phyloP scores from a whole-genome alignment of 495 filamentous ascomycete species.

The Elasticomyces elasticus region DNA sequence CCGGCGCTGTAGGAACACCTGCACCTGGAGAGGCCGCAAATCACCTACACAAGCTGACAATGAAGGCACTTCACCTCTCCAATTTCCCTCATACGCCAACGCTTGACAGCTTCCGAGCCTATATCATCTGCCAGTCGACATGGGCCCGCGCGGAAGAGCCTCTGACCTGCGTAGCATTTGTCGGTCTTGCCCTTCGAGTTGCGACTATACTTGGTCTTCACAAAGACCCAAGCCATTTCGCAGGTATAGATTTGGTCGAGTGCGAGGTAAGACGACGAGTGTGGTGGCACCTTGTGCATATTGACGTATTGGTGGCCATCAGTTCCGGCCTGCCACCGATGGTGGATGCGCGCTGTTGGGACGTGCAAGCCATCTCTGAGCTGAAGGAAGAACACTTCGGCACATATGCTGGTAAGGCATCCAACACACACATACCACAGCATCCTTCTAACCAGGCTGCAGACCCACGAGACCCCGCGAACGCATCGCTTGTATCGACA shows the following conservation, averaged over 20 bases:
- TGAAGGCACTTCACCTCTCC: background rate
- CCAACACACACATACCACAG: background rate
- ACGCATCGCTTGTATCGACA: slow-evolving; percentile 1
- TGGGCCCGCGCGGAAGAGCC: slow-evolving; percentile 6
- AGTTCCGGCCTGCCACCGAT: slow-evolving; percentile 15
- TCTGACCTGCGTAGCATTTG: slow-evolving; percentile 4
- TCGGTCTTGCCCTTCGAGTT: slow-evolving; percentile 14
- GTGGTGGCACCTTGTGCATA: slow-evolving; percentile 19
- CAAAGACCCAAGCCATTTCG: slow-evolving; percentile 13
- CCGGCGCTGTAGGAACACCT: background rate
- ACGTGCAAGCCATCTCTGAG: slow-evolving; percentile 11
- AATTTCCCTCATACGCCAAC: background rate
- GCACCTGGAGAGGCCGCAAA: background rate
- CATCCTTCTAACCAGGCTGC: background rate
- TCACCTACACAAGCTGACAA: background rate
- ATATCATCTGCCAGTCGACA: slow-evolving; percentile 3
- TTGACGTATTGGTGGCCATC: slow-evolving; percentile 14
- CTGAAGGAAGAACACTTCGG: slow-evolving; percentile 19
- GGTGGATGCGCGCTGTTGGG: slow-evolving; percentile 2
- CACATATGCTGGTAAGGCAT: slow-evolving; percentile 5
- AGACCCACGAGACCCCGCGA: background rate
- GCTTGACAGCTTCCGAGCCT: background rate
- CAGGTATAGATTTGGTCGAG: background rate
- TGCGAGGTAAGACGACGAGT: slow-evolving; percentile 13
- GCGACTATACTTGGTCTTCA: slow-evolving; percentile 18